Base-by-base conservation (phyloP, 2,329 filamentous ascomycete species). In the Colletotrichum tamarilloi region DNA sequence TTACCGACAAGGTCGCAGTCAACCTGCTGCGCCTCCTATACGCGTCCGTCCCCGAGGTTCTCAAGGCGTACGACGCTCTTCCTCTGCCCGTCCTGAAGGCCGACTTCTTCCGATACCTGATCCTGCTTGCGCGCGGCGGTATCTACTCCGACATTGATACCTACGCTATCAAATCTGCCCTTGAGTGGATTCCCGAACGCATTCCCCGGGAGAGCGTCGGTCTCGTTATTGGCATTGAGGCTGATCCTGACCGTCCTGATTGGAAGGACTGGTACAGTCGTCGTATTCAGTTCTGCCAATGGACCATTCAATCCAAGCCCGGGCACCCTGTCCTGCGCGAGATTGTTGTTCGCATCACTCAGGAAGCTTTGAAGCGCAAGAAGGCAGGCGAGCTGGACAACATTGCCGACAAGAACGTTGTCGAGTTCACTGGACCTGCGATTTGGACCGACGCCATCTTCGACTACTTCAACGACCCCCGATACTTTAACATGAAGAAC, bases 261-360 rank as follows among this genome's bases (percentile, higher is more conserved):
- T 99, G 97, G 97, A 89, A 91, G 46, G 87, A 98, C 1, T 98
- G 96, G 97, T 99, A 98, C 86, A 97, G 95, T 75, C 93, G 97
- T 73, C 91, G 96, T 75, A 95, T 99, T 74, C 97, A 98, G 81
- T 98, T 99, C 84, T 99, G 97, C 84, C 97, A 99, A 82, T 99
- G 97, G 97, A 99, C 97, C 1, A 98, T 99, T 75, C 96, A 98
- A 83, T 87, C 94, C 70, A 99, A 99, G 83, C 93, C 96, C 0
- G 97, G 97, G 12, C 97, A 99, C 81, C 97, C 97, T 0, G 91
- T 98, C 14, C 88, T 99, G 72, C 91, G 95, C 75, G 94, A 98
- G 74, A 90, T 98, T 74, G 95, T 99, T 38, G 88, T 93, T 16
- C 93, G 92, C 76, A 95, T 99, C 79, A 98, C 96, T 0, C 89